Conservation (phyloP, 129 eudicot species). For the Calendula officinalis region DNA sequence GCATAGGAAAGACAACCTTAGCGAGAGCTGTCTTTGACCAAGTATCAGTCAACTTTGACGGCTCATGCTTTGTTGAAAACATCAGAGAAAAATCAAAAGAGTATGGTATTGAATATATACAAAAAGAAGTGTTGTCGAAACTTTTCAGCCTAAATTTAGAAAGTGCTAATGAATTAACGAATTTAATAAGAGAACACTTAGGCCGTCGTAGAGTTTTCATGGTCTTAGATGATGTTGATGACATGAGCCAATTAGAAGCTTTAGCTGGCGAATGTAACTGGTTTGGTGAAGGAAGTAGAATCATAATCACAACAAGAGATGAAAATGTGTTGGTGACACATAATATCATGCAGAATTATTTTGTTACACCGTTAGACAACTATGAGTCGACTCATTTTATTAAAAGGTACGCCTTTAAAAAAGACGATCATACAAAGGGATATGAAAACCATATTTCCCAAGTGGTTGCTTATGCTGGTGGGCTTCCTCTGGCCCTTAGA, state of each 20-base stretch:
- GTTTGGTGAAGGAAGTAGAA: slow-evolving; percentile 24
- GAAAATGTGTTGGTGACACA: slow-evolving; percentile 3
- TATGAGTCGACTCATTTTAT: slow-evolving; percentile 5
- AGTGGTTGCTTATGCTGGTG: slow-evolving; percentile 4
- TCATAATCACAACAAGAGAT: slow-evolving; percentile 27
- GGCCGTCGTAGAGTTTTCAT: slow-evolving; percentile 9
- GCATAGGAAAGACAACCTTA: slow-evolving; percentile 33
- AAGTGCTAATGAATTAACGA: neutral
- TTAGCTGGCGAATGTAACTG: slow-evolving; percentile 12
- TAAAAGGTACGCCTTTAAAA: slow-evolving; percentile 25
- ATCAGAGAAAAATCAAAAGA: slow-evolving; percentile 10
- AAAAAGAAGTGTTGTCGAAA: slow-evolving; percentile 15
- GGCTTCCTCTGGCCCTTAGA: slow-evolving; percentile 30
- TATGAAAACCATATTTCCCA: neutral
- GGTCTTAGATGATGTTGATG: slow-evolving; percentile 34
- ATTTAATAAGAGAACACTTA: neutral
- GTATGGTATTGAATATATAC: slow-evolving; percentile 15
- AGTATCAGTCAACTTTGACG: slow-evolving; percentile 17
- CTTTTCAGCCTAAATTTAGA: slow-evolving; percentile 5
- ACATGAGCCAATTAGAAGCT: slow-evolving; percentile 13
- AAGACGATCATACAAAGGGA: neutral
- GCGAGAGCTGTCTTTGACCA: slow-evolving; percentile 15
- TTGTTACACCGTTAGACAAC: neutral
- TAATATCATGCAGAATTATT: neutral
- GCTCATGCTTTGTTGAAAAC: slow-evolving; percentile 23